phyloP scores from a whole-genome alignment of 495 filamentous ascomycete genomes.

The Annulohypoxylon stygium region DNA sequence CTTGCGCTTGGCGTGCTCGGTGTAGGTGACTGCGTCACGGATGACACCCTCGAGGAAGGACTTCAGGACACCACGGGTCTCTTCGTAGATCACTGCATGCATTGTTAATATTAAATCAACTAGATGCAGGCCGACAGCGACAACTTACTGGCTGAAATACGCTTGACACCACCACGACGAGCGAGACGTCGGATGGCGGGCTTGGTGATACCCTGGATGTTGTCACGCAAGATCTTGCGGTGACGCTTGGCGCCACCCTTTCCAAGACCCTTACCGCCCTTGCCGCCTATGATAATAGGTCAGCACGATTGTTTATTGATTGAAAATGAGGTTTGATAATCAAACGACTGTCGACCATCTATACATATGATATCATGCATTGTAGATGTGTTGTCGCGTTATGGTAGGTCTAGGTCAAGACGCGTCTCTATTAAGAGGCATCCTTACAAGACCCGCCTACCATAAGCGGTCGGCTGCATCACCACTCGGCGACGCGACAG shows the following conservation, averaged over 20 bases:
- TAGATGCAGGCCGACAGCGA: neutral
- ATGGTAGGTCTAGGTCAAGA: conserved; percentile 26
- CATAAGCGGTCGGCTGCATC: conserved; percentile 20
- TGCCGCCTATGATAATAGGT: conserved; percentile 76
- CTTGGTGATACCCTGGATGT: conserved; percentile 99
- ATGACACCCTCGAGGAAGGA: conserved; percentile 99
- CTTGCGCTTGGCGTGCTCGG: conserved; percentile 97
- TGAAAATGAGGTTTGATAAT: neutral
- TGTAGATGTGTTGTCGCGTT: conserved; percentile 56
- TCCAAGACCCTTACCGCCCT: conserved; percentile 97
- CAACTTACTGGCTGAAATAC: conserved; percentile 94
- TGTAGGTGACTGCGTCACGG: conserved; percentile 98
- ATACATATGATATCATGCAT: neutral
- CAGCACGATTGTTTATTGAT: conserved; percentile 30
- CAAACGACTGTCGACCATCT: neutral
- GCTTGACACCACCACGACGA: conserved; percentile 99
- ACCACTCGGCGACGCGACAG: conserved; percentile 25
- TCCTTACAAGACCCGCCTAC: conserved; percentile 46
- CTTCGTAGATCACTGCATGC: conserved; percentile 91
- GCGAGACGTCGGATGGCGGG: conserved; percentile 99
- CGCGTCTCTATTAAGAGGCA: conserved; percentile 30
- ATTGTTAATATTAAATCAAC: conserved; percentile 49
- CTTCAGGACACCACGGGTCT: conserved; percentile 99
- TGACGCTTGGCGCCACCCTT: conserved; percentile 91
- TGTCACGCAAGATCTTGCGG: conserved; percentile 99